Evolutionary conservation across 805 yeast species (phyloP), one percentile per base, ranked within the genome.

Genomic region (Yamadazyma laniorum): DNA sequence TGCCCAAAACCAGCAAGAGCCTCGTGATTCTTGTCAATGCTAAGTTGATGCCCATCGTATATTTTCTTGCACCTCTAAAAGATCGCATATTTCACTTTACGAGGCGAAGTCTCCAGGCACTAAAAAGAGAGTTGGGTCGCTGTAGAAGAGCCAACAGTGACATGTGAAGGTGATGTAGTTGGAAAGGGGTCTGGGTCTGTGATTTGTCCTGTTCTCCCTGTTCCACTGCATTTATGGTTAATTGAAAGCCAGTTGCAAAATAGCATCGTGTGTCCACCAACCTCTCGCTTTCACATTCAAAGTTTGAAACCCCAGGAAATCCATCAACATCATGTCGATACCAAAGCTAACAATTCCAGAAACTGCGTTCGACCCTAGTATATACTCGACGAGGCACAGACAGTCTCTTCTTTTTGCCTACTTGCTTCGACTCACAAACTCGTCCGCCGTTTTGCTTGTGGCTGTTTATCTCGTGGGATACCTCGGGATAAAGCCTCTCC

Each of bases 1-100:
- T 75, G 0, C 87, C 88, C 15, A 89, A 63, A 25, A 53, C 52
- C 18, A 47, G 46, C 6, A 69, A 58, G 17, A 69, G 56, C 31
- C 48, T 52, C 3, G 52, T 35, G 6, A 69, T 56, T 34, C 74
- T 49, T 3, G 60, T 42, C 14, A 69, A 53, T 6, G 70, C 70
- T 29, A 69, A 49, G 40, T 66, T 70, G 30, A 69, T 69, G 9
- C 66, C 64, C 69, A 64, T 63, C 9, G 14, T 32, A 8, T n/a
- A 31, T 19, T 31, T 27, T 25, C 34, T n/a, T 21, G 23, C 23
- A 21, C 6, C 6, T 21, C 9, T 21, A 9, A 6, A 9, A 21
- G 9, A 32, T 31, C 34, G 8, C 18, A 31, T 16, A 23, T 32
- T 32, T 32, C 22, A 23, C 26, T 31, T 19, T n/a, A n/a, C n/a